Percentiles rank a stretch among this genome's conserved stretches.
phyloP scores from a whole-genome alignment of 139 green algal species.

The Gonium pectorale region DNA sequence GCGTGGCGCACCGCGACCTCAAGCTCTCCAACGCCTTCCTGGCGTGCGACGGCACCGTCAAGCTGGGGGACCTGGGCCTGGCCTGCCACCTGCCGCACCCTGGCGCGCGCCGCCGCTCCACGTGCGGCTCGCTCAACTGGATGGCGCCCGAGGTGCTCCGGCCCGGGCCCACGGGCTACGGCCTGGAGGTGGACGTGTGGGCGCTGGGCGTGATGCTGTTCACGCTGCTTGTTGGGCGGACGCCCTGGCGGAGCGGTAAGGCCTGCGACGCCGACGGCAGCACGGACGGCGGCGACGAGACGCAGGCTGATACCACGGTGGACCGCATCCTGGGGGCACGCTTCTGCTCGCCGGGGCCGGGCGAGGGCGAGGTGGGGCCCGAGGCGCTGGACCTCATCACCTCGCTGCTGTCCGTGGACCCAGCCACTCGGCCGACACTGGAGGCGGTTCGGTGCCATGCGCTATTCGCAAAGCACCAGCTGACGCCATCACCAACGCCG shows the following conservation, averaged over 20 bases:
- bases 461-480: slow-evolving; percentile 5
- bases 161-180: not conserved
- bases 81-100: slow-evolving; percentile 20
- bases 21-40: slow-evolving; percentile 43
- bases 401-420: slow-evolving; percentile 26
- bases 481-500: not conserved
- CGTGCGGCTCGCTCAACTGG: slow-evolving; percentile 39
- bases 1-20: slow-evolving; percentile 37
- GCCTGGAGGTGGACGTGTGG: slow-evolving; percentile 35
- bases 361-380: not conserved
- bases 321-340: slow-evolving; percentile 4
- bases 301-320: not conserved
- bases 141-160: slow-evolving; percentile 42
- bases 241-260: not conserved
- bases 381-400: slow-evolving; percentile 3
- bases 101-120: slow-evolving; percentile 4
- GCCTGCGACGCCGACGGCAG: not conserved
- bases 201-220: slow-evolving; percentile 33
- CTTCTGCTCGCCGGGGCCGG: not conserved
- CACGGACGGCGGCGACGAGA: not conserved
- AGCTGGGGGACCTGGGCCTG: slow-evolving; percentile 36
- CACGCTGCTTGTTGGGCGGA: slow-evolving; percentile 25
- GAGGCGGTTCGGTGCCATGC: not conserved
- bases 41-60: slow-evolving; percentile 27
- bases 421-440: not conserved